These are phyloP conservation scores for Lolium rigidum DNA, from an alignment of 176 grass and related monocot genomes.

Conservation along the genomic window DNA sequence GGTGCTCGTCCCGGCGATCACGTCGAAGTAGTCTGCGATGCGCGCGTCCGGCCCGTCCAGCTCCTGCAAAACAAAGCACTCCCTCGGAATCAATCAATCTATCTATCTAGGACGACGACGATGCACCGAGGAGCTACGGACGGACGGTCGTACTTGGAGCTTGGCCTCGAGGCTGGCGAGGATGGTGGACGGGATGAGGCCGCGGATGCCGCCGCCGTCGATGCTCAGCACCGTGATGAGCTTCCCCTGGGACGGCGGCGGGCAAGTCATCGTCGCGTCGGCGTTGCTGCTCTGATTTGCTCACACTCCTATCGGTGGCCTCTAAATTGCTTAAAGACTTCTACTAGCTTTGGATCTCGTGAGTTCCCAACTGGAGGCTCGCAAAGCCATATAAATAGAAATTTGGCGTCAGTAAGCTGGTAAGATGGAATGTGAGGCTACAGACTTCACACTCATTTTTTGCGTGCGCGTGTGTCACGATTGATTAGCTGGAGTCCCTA, in stretches of 20 bases:
- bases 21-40: constrained; percentile 79
- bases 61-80: constrained; percentile 38
- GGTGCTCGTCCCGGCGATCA: constrained; percentile 80
- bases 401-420: neutral
- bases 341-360: neutral
- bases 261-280: neutral
- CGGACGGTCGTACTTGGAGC: neutral
- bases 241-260: neutral
- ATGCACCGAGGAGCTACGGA: neutral
- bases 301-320: neutral
- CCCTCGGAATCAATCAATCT: neutral
- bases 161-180: constrained; percentile 4
- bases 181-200: constrained; percentile 7
- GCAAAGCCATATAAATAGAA: neutral
- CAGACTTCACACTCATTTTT: neutral
- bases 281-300: neutral
- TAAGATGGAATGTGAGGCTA: neutral
- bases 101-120: neutral
- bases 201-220: constrained; percentile 14
- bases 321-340: neutral
- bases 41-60: constrained; percentile 62
- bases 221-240: constrained; percentile 14
- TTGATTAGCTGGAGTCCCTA: neutral
- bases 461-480: neutral
- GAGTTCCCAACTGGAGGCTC: neutral